Evolutionary conservation across 169 alveolate species (phyloP).

Genomic region (Plasmodium yoelii): DNA sequence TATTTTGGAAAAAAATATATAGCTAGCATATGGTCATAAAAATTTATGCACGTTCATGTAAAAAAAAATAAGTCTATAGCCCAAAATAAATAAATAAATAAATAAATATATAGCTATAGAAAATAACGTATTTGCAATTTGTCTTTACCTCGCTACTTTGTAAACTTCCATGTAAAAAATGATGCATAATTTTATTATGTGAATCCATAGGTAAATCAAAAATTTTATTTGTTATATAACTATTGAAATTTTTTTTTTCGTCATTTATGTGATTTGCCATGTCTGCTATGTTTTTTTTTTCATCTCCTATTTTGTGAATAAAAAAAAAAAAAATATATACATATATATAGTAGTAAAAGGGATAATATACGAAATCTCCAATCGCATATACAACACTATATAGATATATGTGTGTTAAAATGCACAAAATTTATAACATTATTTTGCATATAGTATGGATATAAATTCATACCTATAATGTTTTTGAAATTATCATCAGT

Average conservation of each 20-base stretch:
- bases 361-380: background rate
- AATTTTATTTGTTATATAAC: constrained; percentile 30
- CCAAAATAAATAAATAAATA: background rate
- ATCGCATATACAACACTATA: background rate
- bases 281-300: constrained; percentile 31
- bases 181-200: constrained; percentile 38
- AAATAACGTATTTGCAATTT: background rate
- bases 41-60: background rate
- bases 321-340: no score
- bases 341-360: background rate
- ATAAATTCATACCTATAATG: constrained; percentile 12
- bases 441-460: background rate
- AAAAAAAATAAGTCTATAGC: background rate
- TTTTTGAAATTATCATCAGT: constrained; percentile 20
- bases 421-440: background rate
- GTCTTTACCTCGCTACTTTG: constrained; percentile 29
- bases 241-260: constrained; percentile 51
- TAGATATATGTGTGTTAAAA: background rate
- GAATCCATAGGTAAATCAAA: constrained; percentile 23
- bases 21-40: no score
- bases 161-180: constrained; percentile 47
- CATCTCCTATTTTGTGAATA: constrained; percentile 10
- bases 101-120: background rate
- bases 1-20: background rate
- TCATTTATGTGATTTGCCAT: constrained; percentile 42